Evolutionary conservation across 129 eudicot genomes (phyloP).

Genomic region (Apium graveolens): DNA sequence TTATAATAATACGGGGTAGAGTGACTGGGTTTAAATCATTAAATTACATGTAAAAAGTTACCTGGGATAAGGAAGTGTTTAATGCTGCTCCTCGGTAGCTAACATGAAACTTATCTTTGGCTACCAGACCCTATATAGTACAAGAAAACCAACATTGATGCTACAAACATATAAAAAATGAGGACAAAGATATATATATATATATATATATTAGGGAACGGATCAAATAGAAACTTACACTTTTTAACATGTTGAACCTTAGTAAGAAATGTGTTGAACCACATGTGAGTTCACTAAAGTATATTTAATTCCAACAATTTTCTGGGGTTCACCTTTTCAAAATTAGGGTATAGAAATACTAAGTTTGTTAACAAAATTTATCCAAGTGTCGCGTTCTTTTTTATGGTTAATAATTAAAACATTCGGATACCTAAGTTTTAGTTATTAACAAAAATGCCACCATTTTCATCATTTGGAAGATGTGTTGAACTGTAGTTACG

Average conservation of each 20-base stretch:
- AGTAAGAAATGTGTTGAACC: background rate
- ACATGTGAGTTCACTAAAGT: background rate
- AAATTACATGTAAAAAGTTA: constrained; percentile 15
- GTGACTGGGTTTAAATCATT: background rate
- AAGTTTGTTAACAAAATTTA: background rate
- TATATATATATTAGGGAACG: no score
- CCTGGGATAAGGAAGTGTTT: constrained; percentile 79
- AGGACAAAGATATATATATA: background rate
- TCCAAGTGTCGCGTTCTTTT: background rate
- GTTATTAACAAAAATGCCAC: background rate
- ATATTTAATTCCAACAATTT: no score
- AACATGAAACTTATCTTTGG: constrained; percentile 87
- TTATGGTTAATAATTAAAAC: background rate
- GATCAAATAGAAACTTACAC: background rate
- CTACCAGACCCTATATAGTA: constrained; percentile 68
- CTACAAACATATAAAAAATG: background rate
- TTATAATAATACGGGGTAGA: background rate
- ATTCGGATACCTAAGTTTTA: background rate
- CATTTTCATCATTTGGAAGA: background rate
- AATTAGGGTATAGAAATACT: background rate
- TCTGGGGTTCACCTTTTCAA: background rate
- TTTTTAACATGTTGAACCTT: background rate
- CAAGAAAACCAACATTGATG: background rate
- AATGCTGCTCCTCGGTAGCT: constrained; percentile 86
- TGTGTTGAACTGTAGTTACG: background rate